Conservation (phyloP, 257 asterid genomes). For the Plantago elongata region DNA sequence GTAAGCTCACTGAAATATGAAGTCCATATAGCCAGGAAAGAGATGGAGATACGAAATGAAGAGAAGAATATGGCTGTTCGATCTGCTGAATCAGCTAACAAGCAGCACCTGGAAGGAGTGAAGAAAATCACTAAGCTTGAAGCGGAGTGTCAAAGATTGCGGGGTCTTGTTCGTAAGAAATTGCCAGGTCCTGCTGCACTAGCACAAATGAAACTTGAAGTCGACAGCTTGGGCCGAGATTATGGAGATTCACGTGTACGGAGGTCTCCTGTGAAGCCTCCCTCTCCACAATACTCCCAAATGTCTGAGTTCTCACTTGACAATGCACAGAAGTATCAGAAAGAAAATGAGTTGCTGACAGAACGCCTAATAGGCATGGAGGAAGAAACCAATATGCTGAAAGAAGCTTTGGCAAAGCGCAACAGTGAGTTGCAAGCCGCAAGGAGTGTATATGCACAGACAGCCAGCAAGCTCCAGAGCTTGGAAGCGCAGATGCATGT, state of each 20-base stretch:
- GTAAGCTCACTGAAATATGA: conserved; percentile 80
- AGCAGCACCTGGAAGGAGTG: conserved; percentile 88
- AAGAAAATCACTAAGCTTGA: conserved; percentile 91
- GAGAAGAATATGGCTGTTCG: conserved; percentile 88
- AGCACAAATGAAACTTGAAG: conserved; percentile 98
- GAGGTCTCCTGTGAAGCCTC: conserved; percentile 76
- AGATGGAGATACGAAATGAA: conserved; percentile 88
- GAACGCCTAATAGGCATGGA: conserved; percentile 80
- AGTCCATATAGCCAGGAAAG: conserved; percentile 71
- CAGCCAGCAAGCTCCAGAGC: conserved; percentile 69
- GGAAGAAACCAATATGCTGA: conserved; percentile 91
- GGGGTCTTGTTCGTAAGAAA: conserved; percentile 90
- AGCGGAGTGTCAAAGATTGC: conserved; percentile 93
- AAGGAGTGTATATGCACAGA: conserved; percentile 69
- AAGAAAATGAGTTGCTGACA: conserved; percentile 71
- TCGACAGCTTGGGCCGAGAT: conserved; percentile 74
- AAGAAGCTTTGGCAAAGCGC: conserved; percentile 89
- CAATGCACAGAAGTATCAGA: conserved; percentile 50
- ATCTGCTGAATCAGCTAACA: conserved; percentile 92
- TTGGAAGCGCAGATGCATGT: conserved; percentile 65
- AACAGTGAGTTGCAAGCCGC: conserved; percentile 80
- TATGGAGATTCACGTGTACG: conserved; percentile 68
- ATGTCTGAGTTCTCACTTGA: conserved; percentile 63
- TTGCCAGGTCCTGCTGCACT: conserved; percentile 97
- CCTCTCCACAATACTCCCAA: conserved; percentile 50